These are phyloP conservation scores for Dillenia suffruticosa DNA, from an alignment of 164 flowering plant species.

Conservation along the genomic window DNA sequence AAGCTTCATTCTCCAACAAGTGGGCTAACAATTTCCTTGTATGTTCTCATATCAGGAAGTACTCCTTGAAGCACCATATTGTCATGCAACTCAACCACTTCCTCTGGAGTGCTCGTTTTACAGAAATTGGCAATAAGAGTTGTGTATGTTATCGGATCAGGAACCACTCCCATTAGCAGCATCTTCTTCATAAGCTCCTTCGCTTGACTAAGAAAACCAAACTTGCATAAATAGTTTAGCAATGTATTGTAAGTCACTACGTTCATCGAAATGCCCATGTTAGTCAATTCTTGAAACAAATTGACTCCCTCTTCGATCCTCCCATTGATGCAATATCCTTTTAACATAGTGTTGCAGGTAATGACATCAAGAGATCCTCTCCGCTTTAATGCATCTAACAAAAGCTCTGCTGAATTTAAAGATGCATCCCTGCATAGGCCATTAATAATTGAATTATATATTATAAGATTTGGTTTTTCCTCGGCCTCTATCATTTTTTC, in stretches of 20 bases:
- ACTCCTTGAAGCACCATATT: conserved; percentile 40
- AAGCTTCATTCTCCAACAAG: conserved; percentile 1
- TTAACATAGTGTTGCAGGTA: conserved; percentile 40
- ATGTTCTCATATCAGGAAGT: conserved; percentile 26
- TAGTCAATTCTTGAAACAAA: conserved; percentile 22
- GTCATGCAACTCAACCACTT: conserved; percentile 41
- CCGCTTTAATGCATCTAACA: conserved; percentile 19
- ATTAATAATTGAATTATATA: conserved; percentile 34
- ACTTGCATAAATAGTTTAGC: conserved; percentile 36
- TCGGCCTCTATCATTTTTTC: conserved; percentile 23
- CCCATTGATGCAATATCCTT: conserved; percentile 26
- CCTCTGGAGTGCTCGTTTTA: conserved; percentile 25
- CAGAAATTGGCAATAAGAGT: conserved; percentile 26
- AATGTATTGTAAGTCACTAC: conserved; percentile 32
- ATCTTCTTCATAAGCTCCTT: conserved; percentile 31
- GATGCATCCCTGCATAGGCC: conserved; percentile 40
- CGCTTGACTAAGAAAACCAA: conserved; percentile 27
- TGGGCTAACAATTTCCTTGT: conserved; percentile 23
- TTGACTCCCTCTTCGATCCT: conserved; percentile 27
- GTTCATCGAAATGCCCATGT: conserved; percentile 16
- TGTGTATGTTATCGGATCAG: conserved; percentile 40
- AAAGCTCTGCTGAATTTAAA: conserved; percentile 16
- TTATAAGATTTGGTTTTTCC: conserved; percentile 25
- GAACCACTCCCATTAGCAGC: conserved; percentile 23
- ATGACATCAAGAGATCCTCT: conserved; percentile 17